These are phyloP conservation scores for Baorangia bicolor DNA, from an alignment of 768 basidiomycete species.

Conservation along the genomic window DNA sequence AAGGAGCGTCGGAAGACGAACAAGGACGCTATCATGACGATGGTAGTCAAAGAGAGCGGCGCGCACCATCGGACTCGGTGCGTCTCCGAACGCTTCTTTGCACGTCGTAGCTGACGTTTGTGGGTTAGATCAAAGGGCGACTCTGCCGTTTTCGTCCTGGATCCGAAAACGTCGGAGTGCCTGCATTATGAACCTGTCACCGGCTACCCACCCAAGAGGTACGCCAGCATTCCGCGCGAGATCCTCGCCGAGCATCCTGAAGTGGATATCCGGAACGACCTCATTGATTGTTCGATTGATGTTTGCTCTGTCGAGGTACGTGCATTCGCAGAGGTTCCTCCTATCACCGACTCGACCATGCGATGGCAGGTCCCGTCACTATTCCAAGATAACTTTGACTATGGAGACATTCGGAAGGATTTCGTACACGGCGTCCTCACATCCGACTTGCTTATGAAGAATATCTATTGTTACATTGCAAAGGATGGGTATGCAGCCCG, in stretches of 20 bases:
- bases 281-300: constrained; percentile 87
- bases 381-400: constrained; percentile 99
- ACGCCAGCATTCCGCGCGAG: constrained; percentile 74
- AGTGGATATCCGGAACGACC: constrained; percentile 83
- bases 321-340: not conserved
- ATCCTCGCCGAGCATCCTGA: constrained; percentile 70
- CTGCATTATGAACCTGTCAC: constrained; percentile 80
- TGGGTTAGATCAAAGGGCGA: constrained; percentile 62
- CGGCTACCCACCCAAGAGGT: constrained; percentile 63
- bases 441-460: constrained; percentile 92
- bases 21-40: constrained; percentile 95
- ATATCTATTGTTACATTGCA: constrained; percentile 86
- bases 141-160: constrained; percentile 75
- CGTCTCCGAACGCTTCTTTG: constrained; percentile 19
- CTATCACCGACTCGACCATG: not conserved
- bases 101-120: not conserved
- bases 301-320: constrained; percentile 90
- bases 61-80: constrained; percentile 72
- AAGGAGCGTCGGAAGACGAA: constrained; percentile 83
- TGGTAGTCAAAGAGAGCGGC: constrained; percentile 84
- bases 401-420: constrained; percentile 85
- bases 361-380: constrained; percentile 78
- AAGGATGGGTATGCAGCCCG: constrained; percentile 90
- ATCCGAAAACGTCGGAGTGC: constrained; percentile 74
- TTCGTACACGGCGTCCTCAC: constrained; percentile 94